phyloP scores from a whole-genome alignment of 2,329 filamentous ascomycete genomes.

The Aspergillus aculeatus region DNA sequence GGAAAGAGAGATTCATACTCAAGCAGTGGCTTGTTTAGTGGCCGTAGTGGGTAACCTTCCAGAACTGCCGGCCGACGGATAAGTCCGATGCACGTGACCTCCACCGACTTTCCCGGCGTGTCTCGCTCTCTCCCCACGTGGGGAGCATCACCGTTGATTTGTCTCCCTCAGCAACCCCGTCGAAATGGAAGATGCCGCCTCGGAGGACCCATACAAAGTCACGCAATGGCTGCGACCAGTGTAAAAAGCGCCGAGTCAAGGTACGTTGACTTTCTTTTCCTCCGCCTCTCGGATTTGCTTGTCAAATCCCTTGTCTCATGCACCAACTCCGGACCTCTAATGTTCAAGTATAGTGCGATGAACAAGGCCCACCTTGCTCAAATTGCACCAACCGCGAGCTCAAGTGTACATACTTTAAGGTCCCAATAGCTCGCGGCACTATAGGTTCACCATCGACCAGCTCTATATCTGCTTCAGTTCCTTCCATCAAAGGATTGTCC shows the following conservation, averaged over 20 bases:
- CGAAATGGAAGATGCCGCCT: slow-evolving; percentile 31
- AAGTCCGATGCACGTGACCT: too few relatives aligned
- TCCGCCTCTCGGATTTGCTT: background rate
- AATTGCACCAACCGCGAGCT: slow-evolving; percentile 40
- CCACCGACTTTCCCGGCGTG: too few relatives aligned
- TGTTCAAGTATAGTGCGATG: slow-evolving; percentile 35
- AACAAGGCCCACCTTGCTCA: slow-evolving; percentile 39
- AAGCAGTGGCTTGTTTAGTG: too few relatives aligned
- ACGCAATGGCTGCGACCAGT: slow-evolving; percentile 43
- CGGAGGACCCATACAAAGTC: slow-evolving; percentile 45
- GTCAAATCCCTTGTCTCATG: background rate
- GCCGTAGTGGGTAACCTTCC: too few relatives aligned
- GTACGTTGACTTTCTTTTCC: slow-evolving; percentile 21
- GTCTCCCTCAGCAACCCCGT: background rate
- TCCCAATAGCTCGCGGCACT: slow-evolving; percentile 16
- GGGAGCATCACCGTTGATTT: background rate
- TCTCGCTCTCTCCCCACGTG: background rate
- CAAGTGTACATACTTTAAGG: slow-evolving; percentile 30
- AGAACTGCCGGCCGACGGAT: too few relatives aligned
- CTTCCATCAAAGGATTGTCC: background rate
- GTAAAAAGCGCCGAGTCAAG: slow-evolving; percentile 44
- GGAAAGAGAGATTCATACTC: too few relatives aligned
- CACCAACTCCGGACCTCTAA: slow-evolving; percentile 3
- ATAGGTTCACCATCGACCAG: slow-evolving; percentile 7
- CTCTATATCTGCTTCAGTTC: slow-evolving; percentile 4